Evolutionary conservation across 2,329 filamentous ascomycete genomes (phyloP).

Genomic region (Colletotrichum siamense): DNA sequence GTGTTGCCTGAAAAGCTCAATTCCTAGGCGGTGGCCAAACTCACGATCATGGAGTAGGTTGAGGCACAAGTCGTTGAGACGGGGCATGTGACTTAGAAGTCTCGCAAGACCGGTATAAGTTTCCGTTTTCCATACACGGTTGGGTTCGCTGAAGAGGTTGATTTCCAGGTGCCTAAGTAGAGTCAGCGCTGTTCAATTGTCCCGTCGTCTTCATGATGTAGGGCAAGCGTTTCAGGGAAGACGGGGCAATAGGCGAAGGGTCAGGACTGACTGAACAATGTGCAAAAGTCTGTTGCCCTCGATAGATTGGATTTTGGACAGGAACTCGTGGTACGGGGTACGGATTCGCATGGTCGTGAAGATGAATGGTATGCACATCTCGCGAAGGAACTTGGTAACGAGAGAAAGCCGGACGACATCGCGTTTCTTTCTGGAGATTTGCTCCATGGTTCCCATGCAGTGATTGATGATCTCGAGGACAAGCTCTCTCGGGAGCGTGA

Average conservation of each 20-base stretch:
- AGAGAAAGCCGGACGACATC: background rate
- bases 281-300: background rate
- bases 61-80: background rate
- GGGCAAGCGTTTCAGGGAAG: background rate
- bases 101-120: fast-evolving
- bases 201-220: too few relatives aligned
- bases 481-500: background rate
- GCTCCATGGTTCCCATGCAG: background rate
- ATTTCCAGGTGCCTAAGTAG: background rate
- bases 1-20: too few relatives aligned
- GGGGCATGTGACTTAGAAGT: background rate
- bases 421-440: background rate
- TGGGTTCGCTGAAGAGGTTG: background rate
- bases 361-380: background rate
- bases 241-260: too few relatives aligned
- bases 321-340: fast-evolving
- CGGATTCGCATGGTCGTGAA: background rate
- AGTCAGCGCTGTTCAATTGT: background rate
- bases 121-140: background rate
- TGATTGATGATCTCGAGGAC: background rate
- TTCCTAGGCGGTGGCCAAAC: too few relatives aligned
- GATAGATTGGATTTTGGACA: fast-evolving
- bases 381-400: background rate
- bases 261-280: background rate
- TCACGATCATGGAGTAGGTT: too few relatives aligned